phyloP scores from a whole-genome alignment of 2,329 filamentous ascomycete genomes.

The Neoscytalidium dimidiatum region DNA sequence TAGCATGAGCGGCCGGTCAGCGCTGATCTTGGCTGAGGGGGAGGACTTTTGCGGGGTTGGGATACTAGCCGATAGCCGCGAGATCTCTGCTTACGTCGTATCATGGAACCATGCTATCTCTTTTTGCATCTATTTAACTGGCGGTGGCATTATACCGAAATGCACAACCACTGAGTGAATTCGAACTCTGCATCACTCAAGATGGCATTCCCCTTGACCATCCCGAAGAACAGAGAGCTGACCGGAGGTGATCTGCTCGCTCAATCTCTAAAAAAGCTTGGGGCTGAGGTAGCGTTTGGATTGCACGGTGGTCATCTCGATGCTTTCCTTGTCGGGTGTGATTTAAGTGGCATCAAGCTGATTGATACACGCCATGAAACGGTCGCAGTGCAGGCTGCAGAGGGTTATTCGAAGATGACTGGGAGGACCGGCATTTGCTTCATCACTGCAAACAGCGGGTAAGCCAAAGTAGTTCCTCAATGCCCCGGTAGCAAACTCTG shows the following conservation, averaged over 20 bases:
- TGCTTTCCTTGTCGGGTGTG: conserved; percentile 50
- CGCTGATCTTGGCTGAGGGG: background rate
- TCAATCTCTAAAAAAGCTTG: conserved; percentile 45
- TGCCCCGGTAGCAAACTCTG: background rate
- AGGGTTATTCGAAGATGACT: conserved; percentile 49
- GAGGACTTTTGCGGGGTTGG: background rate
- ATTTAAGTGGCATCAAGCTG: conserved; percentile 42
- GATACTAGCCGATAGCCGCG: background rate
- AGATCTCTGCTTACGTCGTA: background rate
- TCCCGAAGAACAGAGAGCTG: conserved; percentile 41
- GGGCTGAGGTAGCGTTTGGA: conserved; percentile 48
- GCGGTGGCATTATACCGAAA: background rate
- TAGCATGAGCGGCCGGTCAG: background rate
- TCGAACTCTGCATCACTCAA: background rate
- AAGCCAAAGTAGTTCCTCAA: conserved; percentile 22
- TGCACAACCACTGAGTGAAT: background rate
- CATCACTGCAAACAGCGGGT: conserved; percentile 53
- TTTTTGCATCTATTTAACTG: background rate
- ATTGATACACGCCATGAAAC: conserved; percentile 52
- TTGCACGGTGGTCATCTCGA: conserved; percentile 52
- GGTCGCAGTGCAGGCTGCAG: conserved; percentile 50
- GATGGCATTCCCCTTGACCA: conserved; percentile 10
- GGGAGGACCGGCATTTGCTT: conserved; percentile 49
- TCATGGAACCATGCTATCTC: background rate
- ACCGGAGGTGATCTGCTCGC: conserved; percentile 50